Conservation (phyloP, 2,329 filamentous ascomycete species). For the Fusarium sp. region DNA sequence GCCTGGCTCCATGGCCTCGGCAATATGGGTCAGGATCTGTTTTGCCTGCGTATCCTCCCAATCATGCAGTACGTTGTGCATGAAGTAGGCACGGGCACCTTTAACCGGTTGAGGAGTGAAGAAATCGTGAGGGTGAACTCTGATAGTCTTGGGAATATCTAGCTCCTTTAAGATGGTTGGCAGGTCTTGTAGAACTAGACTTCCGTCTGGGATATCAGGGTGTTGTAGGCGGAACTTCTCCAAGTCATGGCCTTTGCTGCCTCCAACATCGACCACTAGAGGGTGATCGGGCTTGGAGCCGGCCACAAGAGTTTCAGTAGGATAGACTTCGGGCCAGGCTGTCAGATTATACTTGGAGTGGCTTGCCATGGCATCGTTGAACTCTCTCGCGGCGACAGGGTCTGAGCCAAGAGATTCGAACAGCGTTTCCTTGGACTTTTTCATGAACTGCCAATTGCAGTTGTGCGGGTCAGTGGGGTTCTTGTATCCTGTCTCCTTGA, state of each 20-base stretch:
- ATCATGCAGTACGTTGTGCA: constrained; percentile 66
- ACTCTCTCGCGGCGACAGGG: constrained; percentile 49
- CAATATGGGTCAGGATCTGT: constrained; percentile 50
- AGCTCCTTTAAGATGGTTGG: constrained; percentile 52
- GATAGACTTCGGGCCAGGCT: constrained; percentile 56
- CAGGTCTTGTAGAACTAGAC: constrained; percentile 55
- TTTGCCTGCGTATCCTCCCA: constrained; percentile 60
- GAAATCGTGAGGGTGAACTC: constrained; percentile 52
- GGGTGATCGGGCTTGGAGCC: constrained; percentile 48
- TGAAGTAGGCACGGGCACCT: constrained; percentile 61
- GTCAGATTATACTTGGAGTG: constrained; percentile 57
- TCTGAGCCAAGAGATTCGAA: constrained; percentile 53
- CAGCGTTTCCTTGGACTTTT: constrained; percentile 46
- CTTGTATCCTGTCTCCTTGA: constrained; percentile 52
- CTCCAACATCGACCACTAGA: constrained; percentile 56
- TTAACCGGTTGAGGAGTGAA: constrained; percentile 58
- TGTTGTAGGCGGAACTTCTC: constrained; percentile 52
- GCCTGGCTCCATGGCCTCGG: constrained; percentile 47
- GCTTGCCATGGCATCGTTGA: constrained; percentile 57
- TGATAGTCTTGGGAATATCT: constrained; percentile 45
- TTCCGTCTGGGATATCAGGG: constrained; percentile 43
- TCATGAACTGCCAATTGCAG: constrained; percentile 54
- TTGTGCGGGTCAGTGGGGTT: constrained; percentile 54
- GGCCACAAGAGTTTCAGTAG: constrained; percentile 50
- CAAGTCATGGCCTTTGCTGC: constrained; percentile 56